Base-by-base conservation (phyloP, 1,284 basidiomycete genomes). In the Phellinidium pouzarii region DNA sequence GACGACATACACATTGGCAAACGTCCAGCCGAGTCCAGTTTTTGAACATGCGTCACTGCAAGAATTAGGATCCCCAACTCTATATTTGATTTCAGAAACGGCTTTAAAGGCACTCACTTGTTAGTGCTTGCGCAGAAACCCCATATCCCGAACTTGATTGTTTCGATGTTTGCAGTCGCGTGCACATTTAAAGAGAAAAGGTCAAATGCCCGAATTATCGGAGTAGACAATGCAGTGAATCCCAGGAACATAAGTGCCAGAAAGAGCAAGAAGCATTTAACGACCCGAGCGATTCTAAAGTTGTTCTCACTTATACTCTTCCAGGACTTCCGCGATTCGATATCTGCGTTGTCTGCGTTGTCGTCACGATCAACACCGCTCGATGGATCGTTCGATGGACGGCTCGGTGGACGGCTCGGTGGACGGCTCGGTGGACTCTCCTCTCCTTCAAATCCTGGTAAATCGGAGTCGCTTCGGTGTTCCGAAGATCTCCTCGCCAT, bases 21-120 rank as follows among this genome's bases (percentile, higher is more conserved):
- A 54, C 3, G 47, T 54, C 48, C 48, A 54, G 9, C 53, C 53
- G 11, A 54, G 23, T 31, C 38, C 27, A 17, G 22, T 20, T 20
- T 42, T 27, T 8, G 48, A 31, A 37, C 53, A 54, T 5, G 46
- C 45, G 22, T 40, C 41, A 14, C 44, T 23, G n/a, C 41, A 31
- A 36, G 17, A 34, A 27, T 36, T 44, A 40, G 37, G 46, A 3
- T 38, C 52, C 3, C 44, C 42, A 20, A 45, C 36, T 8, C 52
- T 53, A 19, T 38, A 22, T 12, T 23, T n/a, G 3, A 11, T 20
- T 17, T 44, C 12, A 27, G 6, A 44, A 40, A 20, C 20, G 31
- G 31, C 1, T 20, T 25, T 25, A 3, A 38, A 38, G 3, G 11
- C 14, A 49, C 47, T 20, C n/a, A 49, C 47, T 34, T 49, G n/a